Base-by-base conservation (phyloP, 768 basidiomycete genomes). In the Amanita rubescens region DNA sequence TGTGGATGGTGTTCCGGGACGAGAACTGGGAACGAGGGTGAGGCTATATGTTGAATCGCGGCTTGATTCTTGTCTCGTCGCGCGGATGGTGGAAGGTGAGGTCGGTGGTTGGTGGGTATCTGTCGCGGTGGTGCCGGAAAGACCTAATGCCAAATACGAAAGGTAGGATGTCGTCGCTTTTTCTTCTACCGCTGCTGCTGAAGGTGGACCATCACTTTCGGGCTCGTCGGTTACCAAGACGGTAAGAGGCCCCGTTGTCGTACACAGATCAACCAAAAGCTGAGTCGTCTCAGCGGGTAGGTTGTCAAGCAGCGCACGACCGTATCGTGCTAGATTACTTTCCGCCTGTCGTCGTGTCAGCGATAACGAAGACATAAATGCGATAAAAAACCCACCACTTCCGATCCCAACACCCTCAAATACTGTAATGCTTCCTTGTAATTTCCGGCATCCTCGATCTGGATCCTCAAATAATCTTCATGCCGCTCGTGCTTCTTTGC, bases 381-480 rank as follows among this genome's bases (percentile, higher is more conserved):
- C 5, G 27, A 8, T 30, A 49, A 42, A 15, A 50, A 32, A 76
- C 90, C 59, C 63, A 94, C 93, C 22, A 81, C 84, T 53, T 84
- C 87, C 2, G 84, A 78, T 0, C 91, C 91, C 8, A 96, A 74
- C 47, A 77, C 77, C 55, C 91, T 73, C 47, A 99, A 65, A 69
- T 96, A 99, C 19, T 67, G 69, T 56, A 96, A 70, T 0, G 94
- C 96, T 59, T 92, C 93, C 47, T 67, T 74, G 60, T 83, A 91
- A 55, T 92, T 82, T 11, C 80, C 84, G 0, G 86, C 83, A 69
- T 98, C 96, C 67, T 98, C 94, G 45, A 99, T 88, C 68, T 94
- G 87, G 45, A 98, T 94, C 54, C 90, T 76, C 37, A 99, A 67
- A 67, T 93, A 97, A 59, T 97, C 95, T 61, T 94, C 92, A 59